Conservation (phyloP, 73 alveolate genomes). For the Tetrahymena borealis region DNA sequence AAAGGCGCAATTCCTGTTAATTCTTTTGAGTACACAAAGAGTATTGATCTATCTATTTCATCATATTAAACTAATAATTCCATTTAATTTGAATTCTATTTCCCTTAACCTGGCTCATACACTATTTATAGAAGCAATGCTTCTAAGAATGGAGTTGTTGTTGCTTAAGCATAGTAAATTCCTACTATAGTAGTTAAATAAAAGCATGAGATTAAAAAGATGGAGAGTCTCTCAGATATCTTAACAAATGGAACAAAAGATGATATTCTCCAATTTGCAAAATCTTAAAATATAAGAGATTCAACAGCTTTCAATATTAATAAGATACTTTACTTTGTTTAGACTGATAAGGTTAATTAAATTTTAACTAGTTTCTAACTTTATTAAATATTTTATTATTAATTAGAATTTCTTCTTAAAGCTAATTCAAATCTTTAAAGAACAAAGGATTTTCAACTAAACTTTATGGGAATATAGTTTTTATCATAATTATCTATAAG, state of each 20-base stretch:
- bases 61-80: slow-evolving; percentile 58
- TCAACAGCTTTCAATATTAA: slow-evolving; percentile 39
- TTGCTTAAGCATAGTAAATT: slow-evolving; percentile 54
- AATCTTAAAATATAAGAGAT: slow-evolving; percentile 38
- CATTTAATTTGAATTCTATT: neutral
- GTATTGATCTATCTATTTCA: slow-evolving; percentile 32
- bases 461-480: neutral
- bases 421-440: neutral
- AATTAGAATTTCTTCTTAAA: neutral
- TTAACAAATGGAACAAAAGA: slow-evolving; percentile 51
- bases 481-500: neutral
- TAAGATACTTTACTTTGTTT: slow-evolving; percentile 42
- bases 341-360: neutral
- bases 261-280: slow-evolving; percentile 51
- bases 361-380: too few species aligned
- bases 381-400: too few species aligned
- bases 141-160: slow-evolving; percentile 47
- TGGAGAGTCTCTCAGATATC: slow-evolving; percentile 58
- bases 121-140: slow-evolving; percentile 87
- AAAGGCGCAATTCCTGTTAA: slow-evolving; percentile 71
- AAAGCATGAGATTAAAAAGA: neutral
- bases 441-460: neutral
- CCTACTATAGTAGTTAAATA: slow-evolving; percentile 39
- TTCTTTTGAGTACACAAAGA: slow-evolving; percentile 47
- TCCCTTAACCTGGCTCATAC: slow-evolving; percentile 35